Conservation (phyloP, 805 yeast genomes). For the Grigorovia transvaalensis region DNA sequence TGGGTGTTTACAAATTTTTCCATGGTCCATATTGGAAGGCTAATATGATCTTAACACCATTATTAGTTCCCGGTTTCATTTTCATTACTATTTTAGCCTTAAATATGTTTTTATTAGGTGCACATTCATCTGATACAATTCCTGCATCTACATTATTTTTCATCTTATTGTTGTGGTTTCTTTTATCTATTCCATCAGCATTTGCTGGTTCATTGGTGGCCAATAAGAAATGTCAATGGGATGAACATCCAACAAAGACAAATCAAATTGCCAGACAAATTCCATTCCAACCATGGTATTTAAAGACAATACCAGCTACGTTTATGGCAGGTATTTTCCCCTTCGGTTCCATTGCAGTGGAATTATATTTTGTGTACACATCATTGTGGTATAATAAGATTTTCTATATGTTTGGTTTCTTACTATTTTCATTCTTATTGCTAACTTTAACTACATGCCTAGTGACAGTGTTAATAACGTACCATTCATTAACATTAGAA, state of each 20-base stretch:
- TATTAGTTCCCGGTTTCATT: constrained; percentile 71
- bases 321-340: constrained; percentile 85
- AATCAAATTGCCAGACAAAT: constrained; percentile 96
- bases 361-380: constrained; percentile 82
- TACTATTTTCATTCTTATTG: constrained; percentile 76
- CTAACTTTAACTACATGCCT: constrained; percentile 74
- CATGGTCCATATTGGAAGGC: constrained; percentile 88
- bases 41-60: constrained; percentile 74
- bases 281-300: constrained; percentile 81
- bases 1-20: constrained; percentile 75
- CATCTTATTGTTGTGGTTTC: constrained; percentile 73
- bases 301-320: constrained; percentile 56
- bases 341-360: constrained; percentile 89
- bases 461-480: constrained; percentile 69
- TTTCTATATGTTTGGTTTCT: constrained; percentile 95
- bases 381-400: constrained; percentile 90
- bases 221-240: constrained; percentile 44
- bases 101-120: constrained; percentile 73
- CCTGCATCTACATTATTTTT: constrained; percentile 86
- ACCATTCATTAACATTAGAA: constrained; percentile 79
- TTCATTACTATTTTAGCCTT: constrained; percentile 55
- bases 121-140: constrained; percentile 83
- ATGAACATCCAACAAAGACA: constrained; percentile 70
- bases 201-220: constrained; percentile 75
- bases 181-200: constrained; percentile 76